These are phyloP conservation scores for Phytopythium cucurbitacearum DNA, from an alignment of 352 stramenopile species.

Conservation along the genomic window DNA sequence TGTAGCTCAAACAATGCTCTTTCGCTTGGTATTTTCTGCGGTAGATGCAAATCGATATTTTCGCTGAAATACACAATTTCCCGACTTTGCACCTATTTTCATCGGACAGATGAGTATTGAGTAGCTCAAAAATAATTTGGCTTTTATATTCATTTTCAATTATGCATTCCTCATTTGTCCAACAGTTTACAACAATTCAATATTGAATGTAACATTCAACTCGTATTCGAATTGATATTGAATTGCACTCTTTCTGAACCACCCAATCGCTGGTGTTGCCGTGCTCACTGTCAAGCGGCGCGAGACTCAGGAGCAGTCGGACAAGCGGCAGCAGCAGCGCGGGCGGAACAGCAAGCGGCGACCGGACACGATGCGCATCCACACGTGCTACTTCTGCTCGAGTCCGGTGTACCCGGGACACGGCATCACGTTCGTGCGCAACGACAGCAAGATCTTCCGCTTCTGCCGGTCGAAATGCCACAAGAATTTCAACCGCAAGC, in stretches of 20 bases:
- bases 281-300: not conserved
- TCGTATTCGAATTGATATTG: not conserved
- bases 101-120: too few relatives aligned
- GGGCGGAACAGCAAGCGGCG: not conserved
- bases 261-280: not conserved
- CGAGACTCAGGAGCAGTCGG: not conserved
- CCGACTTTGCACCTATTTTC: too few relatives aligned
- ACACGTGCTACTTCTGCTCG: constrained; percentile 99
- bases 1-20: too few relatives aligned
- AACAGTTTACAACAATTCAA: not conserved
- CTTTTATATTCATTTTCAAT: not conserved
- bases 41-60: too few relatives aligned
- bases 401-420: constrained; percentile 99
- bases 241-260: constrained; percentile 8
- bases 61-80: too few relatives aligned
- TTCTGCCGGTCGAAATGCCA: constrained; percentile 99
- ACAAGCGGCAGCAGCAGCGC: not conserved
- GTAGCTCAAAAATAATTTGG: too few relatives aligned
- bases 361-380: constrained; percentile 90
- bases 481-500: constrained; percentile 99
- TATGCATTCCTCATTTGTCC: not conserved
- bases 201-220: not conserved
- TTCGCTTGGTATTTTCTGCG: too few relatives aligned
- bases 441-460: constrained; percentile 99
- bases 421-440: constrained; percentile 98